These are phyloP conservation scores for Gynandropsis gynandra DNA, from an alignment of 345 rosid species.

Conservation along the genomic window DNA sequence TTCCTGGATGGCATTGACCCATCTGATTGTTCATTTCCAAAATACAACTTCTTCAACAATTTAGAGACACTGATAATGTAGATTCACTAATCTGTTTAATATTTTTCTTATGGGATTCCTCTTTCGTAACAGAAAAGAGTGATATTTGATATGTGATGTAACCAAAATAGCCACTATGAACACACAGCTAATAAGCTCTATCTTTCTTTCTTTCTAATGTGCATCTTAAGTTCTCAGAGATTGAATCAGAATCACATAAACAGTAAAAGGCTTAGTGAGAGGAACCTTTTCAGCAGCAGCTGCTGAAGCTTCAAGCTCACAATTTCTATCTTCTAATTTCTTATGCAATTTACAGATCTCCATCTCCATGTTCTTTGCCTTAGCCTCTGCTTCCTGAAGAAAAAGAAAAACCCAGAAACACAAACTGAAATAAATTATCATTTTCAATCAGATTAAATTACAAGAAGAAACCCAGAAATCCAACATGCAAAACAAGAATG, in stretches of 20 bases:
- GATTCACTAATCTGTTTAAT: no score
- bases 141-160: no score
- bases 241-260: no score
- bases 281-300: conserved; percentile 70
- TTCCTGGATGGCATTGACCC: no score
- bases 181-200: no score
- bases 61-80: neutral
- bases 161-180: no score
- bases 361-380: conserved; percentile 60
- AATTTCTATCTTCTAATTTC: conserved; percentile 53
- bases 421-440: neutral
- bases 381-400: conserved; percentile 67
- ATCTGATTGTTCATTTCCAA: conserved; percentile 6
- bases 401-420: conserved; percentile 9
- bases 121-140: no score
- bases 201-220: no score
- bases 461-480: conserved; percentile 8
- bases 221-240: no score
- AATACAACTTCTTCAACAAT: neutral
- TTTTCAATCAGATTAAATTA: conserved; percentile 2
- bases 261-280: neutral
- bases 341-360: conserved; percentile 51
- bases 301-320: conserved; percentile 59
- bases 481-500: neutral
- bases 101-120: no score